These are phyloP conservation scores for Rhizoclosmatium sp. DNA, from an alignment of 192 early-diverging fungal species.

Conservation along the genomic window DNA sequence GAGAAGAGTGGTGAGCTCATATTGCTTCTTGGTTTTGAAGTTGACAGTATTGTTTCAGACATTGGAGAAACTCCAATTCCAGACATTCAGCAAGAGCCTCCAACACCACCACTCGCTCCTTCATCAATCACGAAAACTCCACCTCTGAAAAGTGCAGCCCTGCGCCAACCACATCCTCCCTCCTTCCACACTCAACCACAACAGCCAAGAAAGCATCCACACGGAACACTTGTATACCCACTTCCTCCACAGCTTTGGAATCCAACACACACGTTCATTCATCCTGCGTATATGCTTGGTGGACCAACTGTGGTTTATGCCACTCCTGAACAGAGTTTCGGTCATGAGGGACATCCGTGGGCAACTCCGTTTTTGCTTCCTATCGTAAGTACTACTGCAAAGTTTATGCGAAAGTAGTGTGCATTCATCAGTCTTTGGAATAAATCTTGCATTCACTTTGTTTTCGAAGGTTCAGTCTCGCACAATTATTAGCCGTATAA, in stretches of 20 bases:
- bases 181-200: not conserved
- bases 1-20: not conserved
- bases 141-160: not conserved
- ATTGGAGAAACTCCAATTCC: not conserved
- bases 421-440: too few relatives aligned
- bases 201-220: not conserved
- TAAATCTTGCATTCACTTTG: too few relatives aligned
- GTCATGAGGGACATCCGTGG: constrained; percentile 17
- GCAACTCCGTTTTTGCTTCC: not conserved
- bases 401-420: not conserved
- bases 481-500: too few relatives aligned
- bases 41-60: too few relatives aligned
- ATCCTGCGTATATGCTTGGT: not conserved
- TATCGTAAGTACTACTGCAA: constrained; percentile 5
- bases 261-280: not conserved
- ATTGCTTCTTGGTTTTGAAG: too few relatives aligned
- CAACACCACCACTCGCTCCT: not conserved
- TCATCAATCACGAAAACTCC: not conserved
- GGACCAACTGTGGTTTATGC: not conserved
- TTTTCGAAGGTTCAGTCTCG: too few relatives aligned
- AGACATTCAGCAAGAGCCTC: not conserved
- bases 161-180: not conserved
- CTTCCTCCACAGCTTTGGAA: constrained; percentile 27
- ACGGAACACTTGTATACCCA: constrained; percentile 12
- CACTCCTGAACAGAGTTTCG: not conserved